Conservation (phyloP, 805 yeast species). For the Lipomyces oligophaga region DNA sequence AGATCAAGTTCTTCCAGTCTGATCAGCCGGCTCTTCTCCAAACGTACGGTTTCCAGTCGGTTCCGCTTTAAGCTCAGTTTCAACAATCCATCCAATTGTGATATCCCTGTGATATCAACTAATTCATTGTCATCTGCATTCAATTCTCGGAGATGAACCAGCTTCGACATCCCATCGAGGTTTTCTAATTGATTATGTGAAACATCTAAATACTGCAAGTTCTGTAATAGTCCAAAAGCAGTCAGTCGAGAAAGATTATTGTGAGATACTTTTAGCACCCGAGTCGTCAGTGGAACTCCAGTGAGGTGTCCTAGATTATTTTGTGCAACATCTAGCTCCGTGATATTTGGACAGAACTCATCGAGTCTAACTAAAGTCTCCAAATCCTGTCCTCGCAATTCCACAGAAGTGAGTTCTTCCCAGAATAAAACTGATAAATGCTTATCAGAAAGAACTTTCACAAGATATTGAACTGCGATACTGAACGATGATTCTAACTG, state of each 20-base stretch:
- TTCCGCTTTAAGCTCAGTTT: constrained; percentile 32
- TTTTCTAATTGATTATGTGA: constrained; percentile 41
- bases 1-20: constrained; percentile 33
- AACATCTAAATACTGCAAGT: constrained; percentile 44
- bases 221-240: constrained; percentile 43
- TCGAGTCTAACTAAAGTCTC: constrained; percentile 44
- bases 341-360: constrained; percentile 43
- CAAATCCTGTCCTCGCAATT: constrained; percentile 38
- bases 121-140: constrained; percentile 44
- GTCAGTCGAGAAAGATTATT: constrained; percentile 45
- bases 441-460: constrained; percentile 45
- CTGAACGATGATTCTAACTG: constrained; percentile 44
- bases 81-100: constrained; percentile 38
- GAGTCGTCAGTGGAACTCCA: constrained; percentile 44
- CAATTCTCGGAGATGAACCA: constrained; percentile 44
- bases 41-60: constrained; percentile 27
- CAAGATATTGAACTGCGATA: constrained; percentile 42
- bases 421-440: constrained; percentile 40
- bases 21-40: constrained; percentile 28
- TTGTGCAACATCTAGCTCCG: constrained; percentile 40
- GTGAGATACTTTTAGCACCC: constrained; percentile 40
- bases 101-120: constrained; percentile 40
- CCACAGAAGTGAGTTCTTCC: constrained; percentile 41
- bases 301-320: constrained; percentile 44
- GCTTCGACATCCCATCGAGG: constrained; percentile 38